These are phyloP conservation scores for Sequoia sempervirens DNA, from an alignment of 75 land plant species.

Conservation along the genomic window DNA sequence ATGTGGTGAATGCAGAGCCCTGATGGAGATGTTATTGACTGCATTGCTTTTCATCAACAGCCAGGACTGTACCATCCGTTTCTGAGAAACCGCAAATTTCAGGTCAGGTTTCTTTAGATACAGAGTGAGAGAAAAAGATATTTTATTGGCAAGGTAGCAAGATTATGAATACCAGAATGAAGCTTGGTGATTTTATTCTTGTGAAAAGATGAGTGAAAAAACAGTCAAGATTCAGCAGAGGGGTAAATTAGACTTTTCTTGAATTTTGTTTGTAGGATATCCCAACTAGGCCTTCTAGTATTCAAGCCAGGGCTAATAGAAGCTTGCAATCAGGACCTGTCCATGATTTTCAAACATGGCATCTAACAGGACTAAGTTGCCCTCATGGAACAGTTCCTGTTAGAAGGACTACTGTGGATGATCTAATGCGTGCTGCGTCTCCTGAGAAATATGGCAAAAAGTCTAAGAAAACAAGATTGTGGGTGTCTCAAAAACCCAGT, in stretches of 20 bases:
- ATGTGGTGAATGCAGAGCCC: slow-evolving; percentile 50
- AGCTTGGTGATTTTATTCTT: background rate
- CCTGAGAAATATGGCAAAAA: slow-evolving; percentile 18
- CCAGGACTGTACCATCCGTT: slow-evolving; percentile 94
- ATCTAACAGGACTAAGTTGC: slow-evolving; percentile 13
- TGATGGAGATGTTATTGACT: slow-evolving; percentile 90
- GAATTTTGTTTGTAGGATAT: slow-evolving; percentile 1
- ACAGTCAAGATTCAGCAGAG: background rate
- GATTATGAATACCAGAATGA: background rate
- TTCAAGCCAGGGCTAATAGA: background rate
- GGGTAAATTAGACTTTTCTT: background rate
- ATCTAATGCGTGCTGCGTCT: slow-evolving; percentile 26
- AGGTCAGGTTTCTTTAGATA: slow-evolving; percentile 36
- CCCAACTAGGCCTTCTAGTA: background rate
- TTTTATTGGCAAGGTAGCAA: background rate
- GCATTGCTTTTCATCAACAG: slow-evolving; percentile 59
- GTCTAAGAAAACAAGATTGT: background rate
- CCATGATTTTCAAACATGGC: slow-evolving; percentile 17
- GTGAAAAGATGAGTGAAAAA: background rate
- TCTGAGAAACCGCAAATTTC: slow-evolving; percentile 73
- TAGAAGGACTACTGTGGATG: slow-evolving; percentile 24
- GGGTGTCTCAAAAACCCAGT: background rate
- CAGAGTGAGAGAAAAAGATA: too few species aligned
- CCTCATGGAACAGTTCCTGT: slow-evolving; percentile 23
- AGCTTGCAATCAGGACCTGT: background rate